A percentile compares a stretch with the other conserved stretches of the same genome.
Evolutionary conservation across 768 basidiomycete genomes (phyloP).

Genomic region (Suillus subluteus): DNA sequence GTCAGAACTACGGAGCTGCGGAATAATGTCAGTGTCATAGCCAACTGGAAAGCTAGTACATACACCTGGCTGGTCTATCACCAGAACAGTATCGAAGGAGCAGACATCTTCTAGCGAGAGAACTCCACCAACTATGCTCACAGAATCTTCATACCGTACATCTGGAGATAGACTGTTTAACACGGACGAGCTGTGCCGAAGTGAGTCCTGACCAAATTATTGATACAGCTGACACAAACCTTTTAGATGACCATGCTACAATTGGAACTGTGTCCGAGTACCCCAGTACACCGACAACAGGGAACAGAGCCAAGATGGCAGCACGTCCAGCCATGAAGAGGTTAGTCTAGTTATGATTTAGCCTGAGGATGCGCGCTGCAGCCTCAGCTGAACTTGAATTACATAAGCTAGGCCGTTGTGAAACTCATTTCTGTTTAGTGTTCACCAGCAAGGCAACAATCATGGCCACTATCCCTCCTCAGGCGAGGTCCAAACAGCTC

Average conservation of each 20-base stretch:
- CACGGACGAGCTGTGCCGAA: constrained; percentile 46
- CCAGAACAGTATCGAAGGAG: constrained; percentile 63
- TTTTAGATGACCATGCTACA: constrained; percentile 71
- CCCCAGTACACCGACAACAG: constrained; percentile 47
- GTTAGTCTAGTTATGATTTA: constrained; percentile 9
- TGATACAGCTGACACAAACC: constrained; percentile 39
- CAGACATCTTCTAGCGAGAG: constrained; percentile 54
- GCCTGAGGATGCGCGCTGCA: neutral
- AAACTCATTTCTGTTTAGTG: neutral
- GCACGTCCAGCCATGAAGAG: constrained; percentile 47
- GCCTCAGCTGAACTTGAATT: constrained; percentile 24
- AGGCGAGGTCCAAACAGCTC: constrained; percentile 71
- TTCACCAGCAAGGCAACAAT: neutral
- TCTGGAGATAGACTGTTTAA: constrained; percentile 47
- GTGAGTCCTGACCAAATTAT: neutral
- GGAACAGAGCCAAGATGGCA: constrained; percentile 48
- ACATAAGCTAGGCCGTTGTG: constrained; percentile 8
- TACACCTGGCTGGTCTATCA: constrained; percentile 77
- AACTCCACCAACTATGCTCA: constrained; percentile 47
- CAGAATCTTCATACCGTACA: constrained; percentile 31
- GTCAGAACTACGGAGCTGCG: constrained; percentile 77
- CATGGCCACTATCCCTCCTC: constrained; percentile 55
- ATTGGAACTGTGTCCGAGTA: constrained; percentile 68
- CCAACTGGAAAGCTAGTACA: constrained; percentile 29
- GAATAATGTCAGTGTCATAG: constrained; percentile 9